Percentiles rank a stretch among this genome's conserved stretches.
Evolutionary conservation across 148 eudicot genomes (phyloP).

Genomic region (Silene uniflora): DNA sequence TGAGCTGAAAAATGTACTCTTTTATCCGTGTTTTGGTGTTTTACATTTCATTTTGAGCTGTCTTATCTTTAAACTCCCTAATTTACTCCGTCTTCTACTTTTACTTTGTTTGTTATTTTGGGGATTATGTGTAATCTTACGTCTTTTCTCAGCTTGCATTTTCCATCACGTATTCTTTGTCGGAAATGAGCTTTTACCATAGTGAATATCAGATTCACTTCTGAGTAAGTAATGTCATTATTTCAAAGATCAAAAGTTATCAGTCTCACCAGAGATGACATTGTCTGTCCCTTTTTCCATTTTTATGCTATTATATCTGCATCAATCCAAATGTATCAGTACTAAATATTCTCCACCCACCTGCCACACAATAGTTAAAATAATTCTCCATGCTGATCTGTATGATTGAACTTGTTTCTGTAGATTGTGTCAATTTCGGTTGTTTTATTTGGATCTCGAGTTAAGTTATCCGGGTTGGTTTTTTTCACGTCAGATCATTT

Average conservation of each 20-base stretch:
- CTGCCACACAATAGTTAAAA: not conserved
- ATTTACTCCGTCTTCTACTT: too few species aligned
- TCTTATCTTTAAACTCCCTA: too few species aligned
- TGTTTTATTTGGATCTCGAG: not conserved
- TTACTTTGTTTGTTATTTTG: too few species aligned
- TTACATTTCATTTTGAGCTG: too few species aligned
- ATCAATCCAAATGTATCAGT: conserved; percentile 5
- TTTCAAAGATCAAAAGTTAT: not conserved
- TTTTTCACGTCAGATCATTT: not conserved
- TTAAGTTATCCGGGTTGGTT: not conserved
- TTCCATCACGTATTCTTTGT: too few species aligned
- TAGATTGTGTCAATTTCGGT: not conserved
- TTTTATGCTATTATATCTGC: conserved; percentile 6
- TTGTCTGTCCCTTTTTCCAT: conserved; percentile 9
- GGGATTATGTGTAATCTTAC: too few species aligned
- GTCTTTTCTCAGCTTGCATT: too few species aligned
- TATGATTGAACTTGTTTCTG: not conserved
- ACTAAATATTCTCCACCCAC: conserved; percentile 6
- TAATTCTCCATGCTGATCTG: conserved; percentile 2
- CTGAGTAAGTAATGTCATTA: not conserved
- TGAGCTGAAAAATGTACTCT: too few species aligned
- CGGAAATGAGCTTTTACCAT: too few species aligned
- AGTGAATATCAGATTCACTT: not conserved
- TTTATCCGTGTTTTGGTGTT: too few species aligned
- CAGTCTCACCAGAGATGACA: conserved; percentile 4